Evolutionary conservation across 2,329 filamentous ascomycete species (phyloP).

Genomic region (Ceratocystis smalleyi): DNA sequence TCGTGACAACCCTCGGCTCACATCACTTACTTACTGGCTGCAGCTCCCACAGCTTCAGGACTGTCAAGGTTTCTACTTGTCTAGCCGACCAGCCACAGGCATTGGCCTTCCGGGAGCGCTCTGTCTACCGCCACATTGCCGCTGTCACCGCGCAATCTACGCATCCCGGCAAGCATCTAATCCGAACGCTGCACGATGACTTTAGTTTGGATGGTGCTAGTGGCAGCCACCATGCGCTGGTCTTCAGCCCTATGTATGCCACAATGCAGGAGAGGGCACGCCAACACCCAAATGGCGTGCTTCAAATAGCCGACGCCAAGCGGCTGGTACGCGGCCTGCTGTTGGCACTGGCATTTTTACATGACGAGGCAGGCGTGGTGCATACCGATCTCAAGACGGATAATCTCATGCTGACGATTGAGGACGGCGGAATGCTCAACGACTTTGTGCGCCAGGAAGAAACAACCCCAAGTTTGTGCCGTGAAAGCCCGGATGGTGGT

Average conservation of each 20-base stretch:
- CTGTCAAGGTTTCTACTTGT: slow-evolving; percentile 9
- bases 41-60: slow-evolving; percentile 7
- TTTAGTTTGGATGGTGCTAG: slow-evolving; percentile 7
- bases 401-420: slow-evolving; percentile 16
- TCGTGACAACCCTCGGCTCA: neutral
- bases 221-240: slow-evolving; percentile 11
- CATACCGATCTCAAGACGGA: slow-evolving; percentile 16
- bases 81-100: slow-evolving; percentile 5
- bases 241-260: slow-evolving; percentile 12
- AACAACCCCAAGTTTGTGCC: neutral
- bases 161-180: slow-evolving; percentile 11
- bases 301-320: slow-evolving; percentile 5
- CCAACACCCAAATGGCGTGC: slow-evolving; percentile 4
- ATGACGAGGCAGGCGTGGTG: slow-evolving; percentile 12
- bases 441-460: slow-evolving; percentile 10
- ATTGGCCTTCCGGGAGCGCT: neutral
- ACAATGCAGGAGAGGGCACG: slow-evolving; percentile 10
- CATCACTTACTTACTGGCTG: neutral
- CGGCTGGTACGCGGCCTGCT: slow-evolving; percentile 9
- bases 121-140: slow-evolving; percentile 10
- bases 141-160: neutral
- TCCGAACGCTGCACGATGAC: slow-evolving; percentile 9
- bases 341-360: slow-evolving; percentile 14
- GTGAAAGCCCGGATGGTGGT: neutral
- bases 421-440: slow-evolving; percentile 13